Evolutionary conservation across 176 grass and related monocot genomes (phyloP).

Genomic region (Eleusine coracana): DNA sequence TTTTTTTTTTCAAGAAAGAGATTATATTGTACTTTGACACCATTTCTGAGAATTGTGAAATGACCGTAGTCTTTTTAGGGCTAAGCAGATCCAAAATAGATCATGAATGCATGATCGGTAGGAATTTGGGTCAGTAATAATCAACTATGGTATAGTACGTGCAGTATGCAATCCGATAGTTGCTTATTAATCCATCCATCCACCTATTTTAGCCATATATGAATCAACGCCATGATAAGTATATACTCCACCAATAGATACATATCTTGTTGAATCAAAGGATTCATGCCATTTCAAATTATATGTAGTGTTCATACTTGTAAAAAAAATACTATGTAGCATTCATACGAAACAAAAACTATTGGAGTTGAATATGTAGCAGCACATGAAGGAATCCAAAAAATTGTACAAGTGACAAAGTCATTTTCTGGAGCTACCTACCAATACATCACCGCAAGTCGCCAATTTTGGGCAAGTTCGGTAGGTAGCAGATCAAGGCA

Average conservation of each 20-base stretch:
- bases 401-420: conserved; percentile 11
- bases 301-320: background rate
- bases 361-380: conserved; percentile 4
- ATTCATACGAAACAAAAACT: conserved; percentile 4
- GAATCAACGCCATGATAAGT: background rate
- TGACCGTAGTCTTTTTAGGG: background rate
- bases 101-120: background rate
- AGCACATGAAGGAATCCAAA: background rate
- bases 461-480: conserved; percentile 44
- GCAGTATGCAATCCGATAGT: no score
- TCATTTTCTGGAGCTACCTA: conserved; percentile 52
- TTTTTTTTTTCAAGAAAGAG: no score
- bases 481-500: conserved; percentile 31
- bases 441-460: conserved; percentile 31
- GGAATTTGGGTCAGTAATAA: no score
- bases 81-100: conserved; percentile 10
- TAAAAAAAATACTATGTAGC: background rate
- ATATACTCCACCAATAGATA: background rate
- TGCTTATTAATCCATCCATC: conserved; percentile 3
- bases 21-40: background rate
- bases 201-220: background rate
- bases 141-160: background rate
- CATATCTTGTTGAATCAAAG: background rate
- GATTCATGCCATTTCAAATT: background rate
- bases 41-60: background rate